Evolutionary conservation across 352 stramenopile genomes (phyloP), one percentile per base, ranked within the genome.

Genomic region (Thraustochytrium striatum): DNA sequence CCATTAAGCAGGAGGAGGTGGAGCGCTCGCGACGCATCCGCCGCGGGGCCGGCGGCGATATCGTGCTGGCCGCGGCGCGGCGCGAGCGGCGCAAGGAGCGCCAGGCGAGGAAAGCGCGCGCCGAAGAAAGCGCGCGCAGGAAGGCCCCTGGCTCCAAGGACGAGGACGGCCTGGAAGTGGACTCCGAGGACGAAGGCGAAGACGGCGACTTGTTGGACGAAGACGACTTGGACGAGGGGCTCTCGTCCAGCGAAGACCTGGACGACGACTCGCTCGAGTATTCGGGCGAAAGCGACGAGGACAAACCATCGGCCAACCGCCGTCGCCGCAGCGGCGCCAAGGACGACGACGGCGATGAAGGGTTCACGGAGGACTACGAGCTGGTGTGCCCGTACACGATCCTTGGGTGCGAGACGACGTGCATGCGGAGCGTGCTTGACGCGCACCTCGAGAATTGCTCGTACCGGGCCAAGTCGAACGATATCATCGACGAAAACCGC

Each of bases 291-390:
- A n/a, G n/a, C n/a, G n/a, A n/a, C n/a, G n/a, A n/a, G n/a, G n/a
- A n/a, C n/a, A n/a, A n/a, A n/a, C n/a, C n/a, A n/a, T n/a, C n/a
- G n/a, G n/a, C n/a, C n/a, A n/a, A n/a, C n/a, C n/a, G n/a, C n/a
- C n/a, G n/a, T n/a, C n/a, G n/a, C n/a, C n/a, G n/a, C n/a, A n/a
- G n/a, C n/a, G n/a, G n/a, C n/a, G n/a, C n/a, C n/a, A n/a, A n/a
- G n/a, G n/a, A 47, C 25, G 57, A 79, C 32, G 57, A 73, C 41
- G 72, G 59, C 5, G 65, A 58, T 16, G 30, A 13, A 8, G 35
- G 61, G 3, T 82, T n/a, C 32, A 55, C 50, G 33, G 75, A 79
- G 35, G 69, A 82, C 50, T 82, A 82, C 47, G 78, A 82, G 47
- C 41, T 82, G 21, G 61, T 80, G 3, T 82, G 78, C 32, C 78